Percentiles rank a stretch among this genome's conserved stretches.
phyloP scores from a whole-genome alignment of 192 early-diverging fungal genomes.

The Umbelopsis ramanniana region DNA sequence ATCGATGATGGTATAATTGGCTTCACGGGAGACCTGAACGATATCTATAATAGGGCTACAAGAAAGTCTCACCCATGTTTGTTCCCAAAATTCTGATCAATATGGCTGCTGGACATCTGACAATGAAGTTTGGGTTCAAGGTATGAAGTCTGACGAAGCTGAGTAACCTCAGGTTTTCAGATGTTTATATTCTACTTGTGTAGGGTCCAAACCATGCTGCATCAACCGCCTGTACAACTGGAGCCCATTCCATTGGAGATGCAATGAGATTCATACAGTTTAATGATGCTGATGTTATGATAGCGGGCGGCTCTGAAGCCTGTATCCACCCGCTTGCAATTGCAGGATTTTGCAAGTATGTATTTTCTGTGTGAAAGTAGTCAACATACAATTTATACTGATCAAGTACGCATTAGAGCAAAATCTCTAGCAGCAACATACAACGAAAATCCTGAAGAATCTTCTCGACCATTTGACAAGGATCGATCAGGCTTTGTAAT shows the following conservation, averaged over 20 bases:
- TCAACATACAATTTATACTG: not conserved
- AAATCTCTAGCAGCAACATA: constrained; percentile 82
- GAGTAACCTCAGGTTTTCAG: not conserved
- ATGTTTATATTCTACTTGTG: constrained; percentile 13
- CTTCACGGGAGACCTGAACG: not conserved
- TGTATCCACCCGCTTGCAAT: constrained; percentile 83
- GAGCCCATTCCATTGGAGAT: constrained; percentile 94
- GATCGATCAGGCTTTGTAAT: constrained; percentile 93
- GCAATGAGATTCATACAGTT: constrained; percentile 91
- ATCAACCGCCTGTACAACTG: constrained; percentile 95
- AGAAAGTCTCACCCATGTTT: constrained; percentile 88
- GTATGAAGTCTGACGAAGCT: constrained; percentile 32
- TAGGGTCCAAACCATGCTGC: constrained; percentile 93
- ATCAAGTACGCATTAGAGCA: constrained; percentile 43
- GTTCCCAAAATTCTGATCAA: constrained; percentile 91
- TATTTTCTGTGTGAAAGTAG: not conserved
- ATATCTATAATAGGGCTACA: constrained; percentile 56
- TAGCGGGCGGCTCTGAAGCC: constrained; percentile 91
- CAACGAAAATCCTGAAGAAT: constrained; percentile 78
- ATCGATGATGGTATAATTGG: not conserved
- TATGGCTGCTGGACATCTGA: constrained; percentile 94
- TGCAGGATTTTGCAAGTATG: constrained; percentile 85
- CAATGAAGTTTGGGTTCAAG: constrained; percentile 82
- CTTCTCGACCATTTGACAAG: constrained; percentile 90
- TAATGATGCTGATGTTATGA: constrained; percentile 95